phyloP scores from a whole-genome alignment of 345 rosid genomes.

The Cardamine resedifolia region DNA sequence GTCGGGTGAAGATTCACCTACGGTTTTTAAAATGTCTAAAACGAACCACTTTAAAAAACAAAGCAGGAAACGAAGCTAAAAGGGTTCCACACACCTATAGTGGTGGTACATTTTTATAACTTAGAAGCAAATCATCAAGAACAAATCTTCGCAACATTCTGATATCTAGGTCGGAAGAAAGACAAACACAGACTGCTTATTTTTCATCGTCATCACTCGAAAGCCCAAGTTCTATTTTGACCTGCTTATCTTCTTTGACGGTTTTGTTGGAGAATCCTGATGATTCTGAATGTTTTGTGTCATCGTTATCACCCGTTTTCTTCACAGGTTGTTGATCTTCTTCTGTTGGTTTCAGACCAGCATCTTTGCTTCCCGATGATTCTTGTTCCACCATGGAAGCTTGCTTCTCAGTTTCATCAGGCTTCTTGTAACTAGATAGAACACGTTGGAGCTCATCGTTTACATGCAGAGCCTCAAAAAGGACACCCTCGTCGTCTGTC shows the following conservation, averaged over 20 bases:
- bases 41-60: not conserved
- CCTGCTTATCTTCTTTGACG: conserved; percentile 19
- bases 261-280: conserved; percentile 24
- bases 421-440: conserved; percentile 37
- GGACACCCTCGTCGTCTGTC: conserved; percentile 62
- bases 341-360: conserved; percentile 22
- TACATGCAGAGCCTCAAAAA: conserved; percentile 77
- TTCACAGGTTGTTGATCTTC: conserved; percentile 10
- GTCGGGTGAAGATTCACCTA: conserved; percentile 22
- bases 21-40: not conserved
- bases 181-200: conserved; percentile 11
- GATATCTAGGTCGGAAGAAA: conserved; percentile 1
- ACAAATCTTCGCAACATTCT: conserved; percentile 16
- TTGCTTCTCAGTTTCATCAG: conserved; percentile 24
- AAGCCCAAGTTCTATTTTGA: conserved; percentile 39
- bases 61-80: not conserved
- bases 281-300: conserved; percentile 19
- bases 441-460: conserved; percentile 68
- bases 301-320: not conserved
- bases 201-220: conserved; percentile 42
- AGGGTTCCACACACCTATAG: not conserved
- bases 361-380: conserved; percentile 31
- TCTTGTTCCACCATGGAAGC: conserved; percentile 27
- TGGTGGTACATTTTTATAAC: not conserved
- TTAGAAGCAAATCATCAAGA: conserved; percentile 10